A percentile compares a stretch with the other conserved stretches of the same genome.
phyloP scores from a whole-genome alignment of 345 rosid genomes.

The Eucalyptus marginata region DNA sequence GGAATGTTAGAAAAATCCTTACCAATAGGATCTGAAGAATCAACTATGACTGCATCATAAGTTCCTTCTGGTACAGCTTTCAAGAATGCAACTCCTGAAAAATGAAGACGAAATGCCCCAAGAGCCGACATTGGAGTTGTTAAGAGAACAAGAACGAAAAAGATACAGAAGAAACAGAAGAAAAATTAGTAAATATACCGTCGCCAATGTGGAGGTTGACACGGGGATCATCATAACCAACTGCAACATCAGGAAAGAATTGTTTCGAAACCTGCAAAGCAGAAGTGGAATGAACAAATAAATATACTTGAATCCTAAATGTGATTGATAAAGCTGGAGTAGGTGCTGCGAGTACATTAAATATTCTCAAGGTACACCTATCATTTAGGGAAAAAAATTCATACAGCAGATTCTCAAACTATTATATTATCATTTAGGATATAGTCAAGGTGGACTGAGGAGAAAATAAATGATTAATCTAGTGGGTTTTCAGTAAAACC shows the following conservation, averaged over 20 bases:
- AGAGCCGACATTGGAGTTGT: not conserved
- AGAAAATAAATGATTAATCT: not conserved
- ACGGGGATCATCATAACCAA: constrained; percentile 92
- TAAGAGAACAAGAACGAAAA: not conserved
- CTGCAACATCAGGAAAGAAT: constrained; percentile 71
- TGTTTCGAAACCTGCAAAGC: constrained; percentile 63
- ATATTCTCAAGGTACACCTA: not conserved
- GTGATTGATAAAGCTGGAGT: not conserved
- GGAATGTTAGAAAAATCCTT: not conserved
- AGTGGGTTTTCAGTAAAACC: not conserved
- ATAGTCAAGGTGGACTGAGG: not conserved
- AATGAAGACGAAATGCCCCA: not conserved
- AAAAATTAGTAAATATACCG: constrained; percentile 29
- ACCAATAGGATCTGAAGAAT: constrained; percentile 95
- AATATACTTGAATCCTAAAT: not conserved
- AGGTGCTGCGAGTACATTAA: not conserved
- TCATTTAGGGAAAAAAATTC: not conserved
- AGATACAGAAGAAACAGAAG: not conserved
- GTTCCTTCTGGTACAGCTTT: constrained; percentile 69
- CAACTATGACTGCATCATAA: constrained; percentile 90
- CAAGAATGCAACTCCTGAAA: constrained; percentile 81
- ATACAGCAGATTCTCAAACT: not conserved
- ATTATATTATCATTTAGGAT: not conserved
- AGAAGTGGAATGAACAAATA: not conserved
- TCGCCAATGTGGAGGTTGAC: constrained; percentile 80